Evolutionary conservation across 306 rosid genomes (phyloP), one percentile per base, ranked within the genome.

Genomic region (Inga oerstediana): DNA sequence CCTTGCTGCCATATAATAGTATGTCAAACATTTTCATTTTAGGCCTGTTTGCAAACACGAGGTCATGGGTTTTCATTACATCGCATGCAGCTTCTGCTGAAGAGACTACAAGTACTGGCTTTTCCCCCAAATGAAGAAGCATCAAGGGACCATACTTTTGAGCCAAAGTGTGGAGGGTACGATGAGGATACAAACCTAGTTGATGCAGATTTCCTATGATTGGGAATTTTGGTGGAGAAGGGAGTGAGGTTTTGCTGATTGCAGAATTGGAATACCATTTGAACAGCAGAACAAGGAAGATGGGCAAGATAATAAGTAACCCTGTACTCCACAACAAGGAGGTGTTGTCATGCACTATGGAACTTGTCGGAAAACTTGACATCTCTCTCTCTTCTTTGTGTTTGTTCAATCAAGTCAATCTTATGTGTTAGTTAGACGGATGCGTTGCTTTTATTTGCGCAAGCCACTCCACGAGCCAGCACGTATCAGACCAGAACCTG

Each of bases 71-170:
- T 74, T 85, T 89, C 87, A 89, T 84, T 3, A 91, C 52, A 52
- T 89, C 89, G 69, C 65, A 74, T 0, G 90, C 92, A 73, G 71
- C 73, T 4, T 87, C 78, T 0, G 89, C 84, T 5, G 95, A 91
- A 4, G 92, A 89, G 12, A 91, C 81, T 0, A 88, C 88, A 7
- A 92, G 54, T 41, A 87, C 77, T 39, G 87, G 85, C 7, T 68
- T 32, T 22, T 73, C 84, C n/a, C 92, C 96, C 8, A 90, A 41
- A 30, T 90, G 77, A 81, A 92, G 78, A 71, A 87, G 87, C 90
- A 92, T 88, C 69, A 92, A 52, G 13, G 91, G 82, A 10, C 92
- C 93, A 19, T 92, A 59, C 12, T 27, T 80, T 11, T 79, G 70
- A 65, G 90, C 81, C 3, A 88, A 16, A 20, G 62, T 17, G n/a